These are phyloP conservation scores for Euphrasia confusa DNA, from an alignment of 257 asterid genomes.

Conservation along the genomic window DNA sequence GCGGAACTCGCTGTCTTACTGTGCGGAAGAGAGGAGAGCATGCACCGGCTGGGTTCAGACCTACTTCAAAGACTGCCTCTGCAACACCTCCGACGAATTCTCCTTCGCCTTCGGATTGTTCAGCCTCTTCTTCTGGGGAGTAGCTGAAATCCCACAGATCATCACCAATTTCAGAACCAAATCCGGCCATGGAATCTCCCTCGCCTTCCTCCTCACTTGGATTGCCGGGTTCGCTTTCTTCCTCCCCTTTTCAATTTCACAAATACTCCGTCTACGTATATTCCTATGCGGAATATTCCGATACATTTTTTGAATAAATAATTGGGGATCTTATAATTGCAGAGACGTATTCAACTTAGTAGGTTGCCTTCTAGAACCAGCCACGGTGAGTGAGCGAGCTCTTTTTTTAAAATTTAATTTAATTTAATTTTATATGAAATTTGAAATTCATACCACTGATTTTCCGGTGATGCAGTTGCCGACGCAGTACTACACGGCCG, in stretches of 20 bases:
- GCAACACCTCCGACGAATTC: constrained; percentile 51
- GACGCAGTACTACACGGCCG: constrained; percentile 81
- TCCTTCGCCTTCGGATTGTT: constrained; percentile 74
- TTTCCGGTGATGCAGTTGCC: constrained; percentile 64
- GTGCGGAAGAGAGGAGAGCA: constrained; percentile 46
- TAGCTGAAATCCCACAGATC: constrained; percentile 96
- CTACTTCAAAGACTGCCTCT: constrained; percentile 74
- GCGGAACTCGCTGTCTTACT: constrained; percentile 38
- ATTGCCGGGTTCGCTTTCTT: constrained; percentile 51
- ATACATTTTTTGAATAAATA: not conserved
- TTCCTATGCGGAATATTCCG: not conserved
- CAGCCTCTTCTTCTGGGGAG: constrained; percentile 74
- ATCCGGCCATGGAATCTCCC: constrained; percentile 84
- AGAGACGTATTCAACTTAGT: constrained; percentile 74
- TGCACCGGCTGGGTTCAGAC: constrained; percentile 63
- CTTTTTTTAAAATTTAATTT: no score
- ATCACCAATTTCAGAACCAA: constrained; percentile 66
- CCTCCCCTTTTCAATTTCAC: not conserved
- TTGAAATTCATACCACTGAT: no score
- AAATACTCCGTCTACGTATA: not conserved
- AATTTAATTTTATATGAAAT: no score
- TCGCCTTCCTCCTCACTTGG: constrained; percentile 78
- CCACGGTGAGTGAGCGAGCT: constrained; percentile 45
- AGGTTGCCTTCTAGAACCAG: constrained; percentile 93
- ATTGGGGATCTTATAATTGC: constrained; percentile 25